Conservation (phyloP, 371 early-diverging fungal species). For the Coemansia sp. region DNA sequence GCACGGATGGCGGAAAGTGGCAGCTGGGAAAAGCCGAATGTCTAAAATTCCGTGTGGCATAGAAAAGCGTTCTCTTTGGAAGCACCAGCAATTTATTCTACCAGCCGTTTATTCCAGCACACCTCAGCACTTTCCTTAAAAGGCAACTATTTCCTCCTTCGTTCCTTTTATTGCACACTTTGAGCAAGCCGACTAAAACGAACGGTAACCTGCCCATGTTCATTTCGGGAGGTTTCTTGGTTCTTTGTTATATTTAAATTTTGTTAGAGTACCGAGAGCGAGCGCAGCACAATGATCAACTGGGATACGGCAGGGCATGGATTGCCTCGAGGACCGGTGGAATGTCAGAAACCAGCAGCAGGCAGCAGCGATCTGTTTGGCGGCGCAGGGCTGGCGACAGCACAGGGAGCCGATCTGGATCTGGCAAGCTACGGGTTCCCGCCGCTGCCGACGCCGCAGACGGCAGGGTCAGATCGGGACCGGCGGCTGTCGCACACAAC, state of each 20-base stretch:
- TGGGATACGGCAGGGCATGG: not conserved
- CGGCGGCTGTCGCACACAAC: constrained; percentile 32
- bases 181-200: not conserved
- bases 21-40: too few relatives aligned
- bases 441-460: constrained; percentile 1
- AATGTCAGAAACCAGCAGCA: not conserved
- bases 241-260: not conserved
- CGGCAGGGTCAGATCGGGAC: not conserved
- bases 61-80: too few relatives aligned
- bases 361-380: not conserved
- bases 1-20: not conserved
- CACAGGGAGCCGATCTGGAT: not conserved
- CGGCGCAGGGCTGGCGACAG: not conserved
- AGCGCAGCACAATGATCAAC: constrained; percentile 1
- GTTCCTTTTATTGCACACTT: too few relatives aligned
- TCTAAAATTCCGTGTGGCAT: too few relatives aligned
- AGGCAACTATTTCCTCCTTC: not conserved
- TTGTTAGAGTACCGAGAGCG: not conserved
- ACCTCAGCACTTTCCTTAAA: not conserved
- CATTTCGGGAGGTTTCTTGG: not conserved
- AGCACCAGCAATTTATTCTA: not conserved
- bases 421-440: not conserved
- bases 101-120: not conserved
- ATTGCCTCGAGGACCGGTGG: not conserved
- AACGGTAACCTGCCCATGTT: not conserved